phyloP scores from a whole-genome alignment of 176 grass and related monocot species.

The Hordeum vulgare region DNA sequence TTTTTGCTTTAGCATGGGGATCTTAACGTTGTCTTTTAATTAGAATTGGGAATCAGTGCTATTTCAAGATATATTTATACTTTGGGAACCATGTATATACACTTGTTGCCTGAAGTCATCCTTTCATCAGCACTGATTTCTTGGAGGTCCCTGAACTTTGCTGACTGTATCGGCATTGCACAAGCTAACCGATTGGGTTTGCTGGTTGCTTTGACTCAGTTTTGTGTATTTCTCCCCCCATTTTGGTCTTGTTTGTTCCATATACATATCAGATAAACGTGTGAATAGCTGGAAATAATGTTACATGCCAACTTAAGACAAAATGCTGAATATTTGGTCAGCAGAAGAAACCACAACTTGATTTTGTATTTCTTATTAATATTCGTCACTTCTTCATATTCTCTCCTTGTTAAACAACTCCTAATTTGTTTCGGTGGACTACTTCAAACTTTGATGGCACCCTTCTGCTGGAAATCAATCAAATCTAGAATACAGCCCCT shows the following conservation, averaged over 20 bases:
- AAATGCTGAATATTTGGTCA: not conserved
- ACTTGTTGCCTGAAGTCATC: not conserved
- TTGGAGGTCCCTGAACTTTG: not conserved
- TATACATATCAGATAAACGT: not conserved
- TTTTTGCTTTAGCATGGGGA: not conserved
- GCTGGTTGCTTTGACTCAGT: not conserved
- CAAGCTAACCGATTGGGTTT: not conserved
- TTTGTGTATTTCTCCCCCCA: too few relatives aligned
- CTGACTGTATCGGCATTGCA: not conserved
- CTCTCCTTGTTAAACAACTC: not conserved
- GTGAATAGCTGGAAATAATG: not conserved
- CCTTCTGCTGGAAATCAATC: not conserved
- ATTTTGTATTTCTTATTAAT: not conserved
- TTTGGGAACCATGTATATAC: not conserved
- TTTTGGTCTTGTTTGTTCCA: too few relatives aligned
- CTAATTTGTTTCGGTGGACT: not conserved
- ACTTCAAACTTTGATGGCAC: not conserved
- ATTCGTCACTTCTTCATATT: not conserved
- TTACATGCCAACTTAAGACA: not conserved
- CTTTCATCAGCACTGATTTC: not conserved
- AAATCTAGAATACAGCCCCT: not conserved
- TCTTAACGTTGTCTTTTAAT: not conserved
- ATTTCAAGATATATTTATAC: not conserved
- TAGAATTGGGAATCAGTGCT: not conserved
- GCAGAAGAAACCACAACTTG: not conserved